A percentile compares a stretch with the other conserved stretches of the same genome.
phyloP scores from a whole-genome alignment of 176 grass and related monocot genomes.

The Thinopyrum elongatum region DNA sequence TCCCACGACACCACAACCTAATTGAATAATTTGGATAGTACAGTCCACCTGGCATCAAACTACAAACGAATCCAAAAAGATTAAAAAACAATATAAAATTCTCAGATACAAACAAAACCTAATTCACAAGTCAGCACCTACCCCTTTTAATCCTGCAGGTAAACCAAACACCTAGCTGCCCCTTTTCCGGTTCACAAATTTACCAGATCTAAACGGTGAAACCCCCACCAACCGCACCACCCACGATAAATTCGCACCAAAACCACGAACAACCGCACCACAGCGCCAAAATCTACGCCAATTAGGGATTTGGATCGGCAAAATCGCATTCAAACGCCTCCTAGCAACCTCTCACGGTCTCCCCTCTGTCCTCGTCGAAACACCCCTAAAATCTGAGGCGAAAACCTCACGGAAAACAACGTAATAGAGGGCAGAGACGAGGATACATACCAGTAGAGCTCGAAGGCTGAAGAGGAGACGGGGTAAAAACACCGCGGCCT shows the following conservation, averaged over 20 bases:
- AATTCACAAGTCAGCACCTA: conserved; percentile 34
- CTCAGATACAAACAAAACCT: conserved; percentile 37
- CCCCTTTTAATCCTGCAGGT: conserved; percentile 14
- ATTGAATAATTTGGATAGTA: neutral
- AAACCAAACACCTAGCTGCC: conserved; percentile 24
- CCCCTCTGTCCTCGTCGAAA: neutral
- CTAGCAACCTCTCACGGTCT: neutral
- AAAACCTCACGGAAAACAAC: neutral
- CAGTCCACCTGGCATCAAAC: conserved; percentile 6
- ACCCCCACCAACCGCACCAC: neutral
- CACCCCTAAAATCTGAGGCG: neutral
- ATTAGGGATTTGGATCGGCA: neutral
- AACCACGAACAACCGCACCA: neutral
- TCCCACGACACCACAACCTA: neutral
- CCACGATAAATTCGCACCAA: conserved; percentile 20
- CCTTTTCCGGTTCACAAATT: neutral
- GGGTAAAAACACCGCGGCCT: neutral
- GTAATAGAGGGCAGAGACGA: neutral
- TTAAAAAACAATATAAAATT: neutral
- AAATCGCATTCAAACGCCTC: neutral
- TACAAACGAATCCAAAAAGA: neutral
- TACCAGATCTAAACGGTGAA: conserved; percentile 42
- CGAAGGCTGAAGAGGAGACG: neutral
- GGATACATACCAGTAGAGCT: conserved; percentile 20
- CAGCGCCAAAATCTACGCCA: neutral